Base-by-base conservation (phyloP, 176 grass and related monocot species). In the Aegilops sharonensis region DNA sequence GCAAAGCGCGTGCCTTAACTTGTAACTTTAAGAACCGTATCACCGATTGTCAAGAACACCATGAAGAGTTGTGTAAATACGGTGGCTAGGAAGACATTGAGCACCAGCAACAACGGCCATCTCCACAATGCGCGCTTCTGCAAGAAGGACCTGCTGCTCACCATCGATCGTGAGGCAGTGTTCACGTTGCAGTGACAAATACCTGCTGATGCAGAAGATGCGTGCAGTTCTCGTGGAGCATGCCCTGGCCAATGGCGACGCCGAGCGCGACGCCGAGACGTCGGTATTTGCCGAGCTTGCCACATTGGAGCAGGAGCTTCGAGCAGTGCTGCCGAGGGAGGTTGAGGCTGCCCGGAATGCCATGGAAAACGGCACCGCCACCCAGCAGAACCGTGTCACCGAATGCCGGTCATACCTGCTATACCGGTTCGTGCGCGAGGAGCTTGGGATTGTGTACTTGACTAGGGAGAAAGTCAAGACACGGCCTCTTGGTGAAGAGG, bases 141-240 rank as follows among this genome's bases (percentile, higher is more conserved):
- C 5, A 5, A 54, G 50, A 54, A 54, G 50, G 50, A 92, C 8
- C 65, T 95, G 34, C 86, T 95, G 20, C 56, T 25, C 59, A 85
- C 73, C 11, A 88, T 95, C 72, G 93, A 95, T n/a, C 90, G 79
- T 14, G 93, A 95, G 71, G 83, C 84, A 1, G 90, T 95, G 15
- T 92, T 95, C 81, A 77, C 81, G 8, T 95, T 95, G 93, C 87
- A 90, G 88, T 82, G 70, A 74, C 61, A 86, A 39, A 61, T 92
- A 92, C 78, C 93, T 90, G 4, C 71, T 95, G 79, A 92, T 87
- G 74, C 50, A 54, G 15, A 54, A 54, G 50, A 54, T 54, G 15
- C 15, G 15, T 2, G 50, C 50, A 2, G 50, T 54, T 54, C 50
- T 54, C 4, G 50, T 54, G 50, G 50, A 54, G 50, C 50, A 54